phyloP scores from a whole-genome alignment of 257 asterid genomes.

The Petunia axillaris region DNA sequence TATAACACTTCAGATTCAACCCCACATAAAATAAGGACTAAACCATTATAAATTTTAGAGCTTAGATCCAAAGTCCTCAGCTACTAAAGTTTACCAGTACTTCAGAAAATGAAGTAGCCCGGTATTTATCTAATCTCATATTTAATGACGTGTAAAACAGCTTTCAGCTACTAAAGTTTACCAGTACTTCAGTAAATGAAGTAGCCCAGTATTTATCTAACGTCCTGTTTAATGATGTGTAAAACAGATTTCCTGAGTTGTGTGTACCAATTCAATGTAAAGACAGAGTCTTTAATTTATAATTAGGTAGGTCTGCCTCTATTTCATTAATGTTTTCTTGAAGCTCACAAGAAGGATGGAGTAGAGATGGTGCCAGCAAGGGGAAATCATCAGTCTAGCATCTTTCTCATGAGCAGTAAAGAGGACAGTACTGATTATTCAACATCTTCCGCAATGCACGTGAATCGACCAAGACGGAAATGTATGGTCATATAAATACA shows the following conservation, averaged over 20 bases:
- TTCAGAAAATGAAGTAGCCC: neutral
- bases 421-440: constrained; percentile 18
- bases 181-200: neutral
- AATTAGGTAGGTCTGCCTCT: constrained; percentile 13
- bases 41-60: neutral
- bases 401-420: constrained; percentile 3
- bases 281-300: neutral
- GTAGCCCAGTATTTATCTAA: constrained; percentile 3
- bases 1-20: neutral
- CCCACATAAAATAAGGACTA: constrained; percentile 8
- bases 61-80: constrained; percentile 10
- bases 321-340: constrained; percentile 6
- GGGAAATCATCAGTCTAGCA: neutral
- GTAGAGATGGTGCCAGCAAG: neutral
- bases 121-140: neutral
- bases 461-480: constrained; percentile 14
- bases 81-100: neutral
- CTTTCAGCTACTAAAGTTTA: neutral
- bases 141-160: constrained; percentile 2
- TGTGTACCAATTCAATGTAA: constrained; percentile 18
- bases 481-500: neutral
- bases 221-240: neutral
- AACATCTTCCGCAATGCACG: constrained; percentile 17
- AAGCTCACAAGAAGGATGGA: neutral
- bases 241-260: neutral